phyloP scores from a whole-genome alignment of 2,329 filamentous ascomycete species.

The Curvularia verruculosa region DNA sequence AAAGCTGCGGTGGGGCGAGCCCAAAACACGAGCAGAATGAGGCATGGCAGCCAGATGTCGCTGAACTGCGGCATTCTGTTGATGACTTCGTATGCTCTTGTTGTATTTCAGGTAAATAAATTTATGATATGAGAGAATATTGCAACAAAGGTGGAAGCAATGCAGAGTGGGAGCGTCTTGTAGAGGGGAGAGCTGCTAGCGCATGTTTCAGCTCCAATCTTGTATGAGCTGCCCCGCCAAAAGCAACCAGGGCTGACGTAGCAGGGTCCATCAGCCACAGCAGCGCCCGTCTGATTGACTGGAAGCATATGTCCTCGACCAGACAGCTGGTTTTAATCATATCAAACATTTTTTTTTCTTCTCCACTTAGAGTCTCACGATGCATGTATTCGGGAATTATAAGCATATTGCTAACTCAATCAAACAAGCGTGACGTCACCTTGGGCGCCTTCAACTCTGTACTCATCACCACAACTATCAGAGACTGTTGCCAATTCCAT shows the following conservation, averaged over 20 bases:
- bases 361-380: not conserved
- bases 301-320: not conserved
- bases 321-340: not conserved
- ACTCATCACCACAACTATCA: not conserved
- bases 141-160: not conserved
- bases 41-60: constrained; percentile 48
- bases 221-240: constrained; percentile 11
- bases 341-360: not conserved
- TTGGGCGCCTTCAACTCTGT: not conserved
- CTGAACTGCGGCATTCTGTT: constrained; percentile 39
- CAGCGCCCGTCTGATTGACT: not conserved
- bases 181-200: constrained; percentile 6
- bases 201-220: constrained; percentile 8
- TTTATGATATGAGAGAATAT: not conserved
- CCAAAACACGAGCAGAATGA: constrained; percentile 66
- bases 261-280: constrained; percentile 4
- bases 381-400: not conserved
- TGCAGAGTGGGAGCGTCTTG: not conserved
- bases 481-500: not conserved
- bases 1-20: constrained; percentile 75
- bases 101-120: not conserved
- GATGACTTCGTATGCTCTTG: constrained; percentile 10
- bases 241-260: constrained; percentile 9
- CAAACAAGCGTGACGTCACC: constrained; percentile 1
- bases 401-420: not conserved